Evolutionary conservation across 805 yeast genomes (phyloP).

Genomic region (Metschnikowia henanensis): DNA sequence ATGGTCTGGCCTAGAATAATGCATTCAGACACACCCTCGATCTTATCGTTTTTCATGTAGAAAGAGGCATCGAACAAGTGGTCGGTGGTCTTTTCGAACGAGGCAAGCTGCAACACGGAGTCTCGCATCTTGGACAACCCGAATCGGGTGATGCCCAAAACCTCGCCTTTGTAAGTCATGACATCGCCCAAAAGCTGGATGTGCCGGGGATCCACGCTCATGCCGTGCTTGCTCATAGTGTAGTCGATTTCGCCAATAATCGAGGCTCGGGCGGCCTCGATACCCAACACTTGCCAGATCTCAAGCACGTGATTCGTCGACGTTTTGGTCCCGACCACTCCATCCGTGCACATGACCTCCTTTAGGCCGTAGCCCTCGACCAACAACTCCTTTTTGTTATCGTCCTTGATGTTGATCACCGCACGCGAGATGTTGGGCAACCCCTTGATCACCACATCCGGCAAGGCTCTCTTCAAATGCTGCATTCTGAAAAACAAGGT

Average conservation of each 20-base stretch:
- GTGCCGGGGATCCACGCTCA: constrained; percentile 99
- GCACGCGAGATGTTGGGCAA: constrained; percentile 91
- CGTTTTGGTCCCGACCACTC: constrained; percentile 87
- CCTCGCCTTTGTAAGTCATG: constrained; percentile 98
- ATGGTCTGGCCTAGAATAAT: constrained; percentile 97
- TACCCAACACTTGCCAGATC: constrained; percentile 86
- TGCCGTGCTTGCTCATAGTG: constrained; percentile 99
- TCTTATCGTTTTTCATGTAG: constrained; percentile 92
- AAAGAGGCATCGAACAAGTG: constrained; percentile 98
- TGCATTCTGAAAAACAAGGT: constrained; percentile 87
- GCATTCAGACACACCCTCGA: constrained; percentile 98
- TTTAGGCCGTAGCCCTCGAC: constrained; percentile 98
- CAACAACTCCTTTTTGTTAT: constrained; percentile 82
- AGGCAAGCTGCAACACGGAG: constrained; percentile 93
- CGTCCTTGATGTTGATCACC: constrained; percentile 88
- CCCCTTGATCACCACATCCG: constrained; percentile 90
- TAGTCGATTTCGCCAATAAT: constrained; percentile 93
- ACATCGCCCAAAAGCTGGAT: constrained; percentile 97
- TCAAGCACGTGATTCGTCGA: constrained; percentile 91
- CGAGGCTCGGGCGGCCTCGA: constrained; percentile 95
- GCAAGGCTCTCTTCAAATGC: constrained; percentile 79
- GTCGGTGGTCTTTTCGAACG: constrained; percentile 97
- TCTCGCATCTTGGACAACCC: constrained; percentile 99
- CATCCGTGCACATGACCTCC: constrained; percentile 97
- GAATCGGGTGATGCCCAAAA: constrained; percentile 95